Percentiles rank a stretch among this genome's conserved stretches.
phyloP scores from a whole-genome alignment of 352 stramenopile species.

The Globisporangium splendens region DNA sequence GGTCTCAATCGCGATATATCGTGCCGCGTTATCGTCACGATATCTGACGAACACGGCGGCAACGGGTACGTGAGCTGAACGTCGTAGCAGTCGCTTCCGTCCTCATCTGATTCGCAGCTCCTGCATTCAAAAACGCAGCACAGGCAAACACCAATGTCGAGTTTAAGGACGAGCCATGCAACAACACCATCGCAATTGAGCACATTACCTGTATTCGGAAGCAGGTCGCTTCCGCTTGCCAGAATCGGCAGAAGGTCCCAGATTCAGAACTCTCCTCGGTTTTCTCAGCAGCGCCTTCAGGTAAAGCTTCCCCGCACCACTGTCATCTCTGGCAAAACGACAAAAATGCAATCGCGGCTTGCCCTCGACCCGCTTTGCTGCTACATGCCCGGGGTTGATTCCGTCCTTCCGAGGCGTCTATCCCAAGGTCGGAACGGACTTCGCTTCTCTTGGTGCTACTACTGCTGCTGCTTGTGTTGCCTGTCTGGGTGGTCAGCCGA shows the following conservation, averaged over 20 bases:
- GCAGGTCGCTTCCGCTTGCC: constrained; percentile 8
- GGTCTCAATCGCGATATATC: constrained; percentile 62
- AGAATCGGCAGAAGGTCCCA: not conserved
- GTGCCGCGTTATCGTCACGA: constrained; percentile 68
- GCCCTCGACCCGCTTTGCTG: not conserved
- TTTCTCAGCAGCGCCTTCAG: constrained; percentile 5
- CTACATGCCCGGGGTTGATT: too few relatives aligned
- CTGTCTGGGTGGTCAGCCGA: not conserved
- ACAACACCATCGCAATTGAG: too few relatives aligned
- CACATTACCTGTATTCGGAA: constrained; percentile 2
- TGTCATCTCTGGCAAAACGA: constrained; percentile 1
- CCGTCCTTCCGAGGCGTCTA: not conserved
- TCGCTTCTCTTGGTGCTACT: not conserved
- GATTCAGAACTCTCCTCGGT: not conserved
- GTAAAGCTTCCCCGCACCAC: not conserved
- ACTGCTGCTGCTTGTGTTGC: not conserved
- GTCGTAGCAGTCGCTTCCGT: constrained; percentile 23
- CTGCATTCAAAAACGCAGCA: not conserved
- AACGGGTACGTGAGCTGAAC: constrained; percentile 66
- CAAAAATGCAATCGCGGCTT: constrained; percentile 5
- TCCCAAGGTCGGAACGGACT: not conserved
- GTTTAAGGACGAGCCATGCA: too few relatives aligned
- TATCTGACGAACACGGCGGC: constrained; percentile 62
- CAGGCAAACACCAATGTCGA: not conserved
- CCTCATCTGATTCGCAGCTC: constrained; percentile 28